A percentile compares a stretch with the other conserved stretches of the same genome.
Evolutionary conservation across 2,329 filamentous ascomycete species (phyloP).

Genomic region (Alternaria angustiovoidea): DNA sequence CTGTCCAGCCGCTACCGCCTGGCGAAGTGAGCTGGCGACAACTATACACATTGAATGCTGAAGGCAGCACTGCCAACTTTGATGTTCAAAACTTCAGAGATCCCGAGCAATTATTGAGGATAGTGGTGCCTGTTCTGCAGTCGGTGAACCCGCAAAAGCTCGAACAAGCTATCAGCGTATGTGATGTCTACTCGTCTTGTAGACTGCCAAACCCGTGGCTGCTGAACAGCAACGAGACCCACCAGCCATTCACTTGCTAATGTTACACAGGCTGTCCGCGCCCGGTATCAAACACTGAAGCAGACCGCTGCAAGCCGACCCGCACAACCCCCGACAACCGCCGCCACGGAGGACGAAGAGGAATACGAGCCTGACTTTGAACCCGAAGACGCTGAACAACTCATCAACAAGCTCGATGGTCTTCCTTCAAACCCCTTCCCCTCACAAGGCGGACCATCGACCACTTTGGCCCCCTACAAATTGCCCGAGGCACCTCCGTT

Average conservation of each 20-base stretch:
- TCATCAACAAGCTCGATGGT: constrained; percentile 78
- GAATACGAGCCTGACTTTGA: constrained; percentile 92
- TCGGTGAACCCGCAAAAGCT: constrained; percentile 74
- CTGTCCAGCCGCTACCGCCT: constrained; percentile 74
- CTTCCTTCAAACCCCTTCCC: constrained; percentile 66
- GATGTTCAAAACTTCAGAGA: constrained; percentile 80
- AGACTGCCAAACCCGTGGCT: not conserved
- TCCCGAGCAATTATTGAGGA: constrained; percentile 76
- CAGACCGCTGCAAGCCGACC: constrained; percentile 35
- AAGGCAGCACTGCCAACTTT: constrained; percentile 77
- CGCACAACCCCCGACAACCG: constrained; percentile 39
- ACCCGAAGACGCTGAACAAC: constrained; percentile 79
- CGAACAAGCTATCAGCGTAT: constrained; percentile 75
- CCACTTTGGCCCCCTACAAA: constrained; percentile 73
- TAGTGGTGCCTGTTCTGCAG: constrained; percentile 80
- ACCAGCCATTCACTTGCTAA: constrained; percentile 22
- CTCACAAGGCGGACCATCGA: constrained; percentile 46
- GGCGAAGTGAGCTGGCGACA: constrained; percentile 82
- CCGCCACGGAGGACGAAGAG: constrained; percentile 75
- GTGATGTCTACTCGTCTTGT: constrained; percentile 35
- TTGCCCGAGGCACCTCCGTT: constrained; percentile 79
- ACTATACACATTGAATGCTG: constrained; percentile 84
- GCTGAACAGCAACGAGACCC: not conserved
- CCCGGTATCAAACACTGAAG: constrained; percentile 52
- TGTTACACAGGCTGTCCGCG: constrained; percentile 49